Conservation (phyloP, 2,329 filamentous ascomycete genomes). For the Penicillium sp. region DNA sequence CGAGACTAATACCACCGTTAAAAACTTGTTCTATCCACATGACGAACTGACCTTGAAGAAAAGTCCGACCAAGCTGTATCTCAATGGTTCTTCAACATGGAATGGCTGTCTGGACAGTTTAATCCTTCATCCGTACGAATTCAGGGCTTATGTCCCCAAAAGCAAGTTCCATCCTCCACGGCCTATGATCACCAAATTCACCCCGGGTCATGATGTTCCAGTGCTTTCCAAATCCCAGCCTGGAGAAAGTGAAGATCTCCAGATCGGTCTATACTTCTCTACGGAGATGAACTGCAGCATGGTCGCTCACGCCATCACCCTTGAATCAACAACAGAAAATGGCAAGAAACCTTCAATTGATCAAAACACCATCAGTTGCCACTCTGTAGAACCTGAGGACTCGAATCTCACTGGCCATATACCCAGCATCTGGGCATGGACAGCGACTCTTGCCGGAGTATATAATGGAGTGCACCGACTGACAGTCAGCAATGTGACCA, state of each 20-base stretch:
- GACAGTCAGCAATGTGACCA: constrained; percentile 56
- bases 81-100: constrained; percentile 47
- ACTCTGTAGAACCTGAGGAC: constrained; percentile 35
- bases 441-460: constrained; percentile 55
- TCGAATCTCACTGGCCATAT: constrained; percentile 52
- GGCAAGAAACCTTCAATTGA: constrained; percentile 48
- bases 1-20: constrained; percentile 54
- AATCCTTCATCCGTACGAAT: constrained; percentile 57
- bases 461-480: constrained; percentile 62
- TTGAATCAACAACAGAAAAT: constrained; percentile 55
- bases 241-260: constrained; percentile 45
- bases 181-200: constrained; percentile 61
- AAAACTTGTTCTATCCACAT: constrained; percentile 64
- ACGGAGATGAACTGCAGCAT: constrained; percentile 61
- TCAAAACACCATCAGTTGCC: constrained; percentile 48
- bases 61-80: constrained; percentile 48
- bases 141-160: constrained; percentile 60
- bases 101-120: constrained; percentile 59
- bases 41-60: constrained; percentile 55
- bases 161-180: constrained; percentile 51
- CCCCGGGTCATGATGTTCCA: constrained; percentile 62
- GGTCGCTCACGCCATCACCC: constrained; percentile 50
- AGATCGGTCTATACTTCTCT: constrained; percentile 60
- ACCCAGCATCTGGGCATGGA: constrained; percentile 56
- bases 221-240: constrained; percentile 50